phyloP scores from a whole-genome alignment of 352 stramenopile species.

The Pythium inflatum region DNA sequence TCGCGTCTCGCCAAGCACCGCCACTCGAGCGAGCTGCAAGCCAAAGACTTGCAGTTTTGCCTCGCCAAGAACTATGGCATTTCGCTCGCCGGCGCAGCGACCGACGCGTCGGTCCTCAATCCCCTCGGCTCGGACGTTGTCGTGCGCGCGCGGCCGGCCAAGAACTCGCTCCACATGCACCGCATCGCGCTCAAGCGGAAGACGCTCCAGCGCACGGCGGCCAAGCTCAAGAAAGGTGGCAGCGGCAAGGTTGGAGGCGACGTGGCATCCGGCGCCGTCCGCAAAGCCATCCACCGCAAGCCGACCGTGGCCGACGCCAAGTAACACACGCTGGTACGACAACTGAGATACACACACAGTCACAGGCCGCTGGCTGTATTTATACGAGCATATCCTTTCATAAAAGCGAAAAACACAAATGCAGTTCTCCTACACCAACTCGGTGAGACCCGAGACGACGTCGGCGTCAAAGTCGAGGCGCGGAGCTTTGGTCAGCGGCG shows the following conservation, averaged over 20 bases:
- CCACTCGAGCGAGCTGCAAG: conserved; percentile 69
- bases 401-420: no score
- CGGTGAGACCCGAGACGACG: conserved; percentile 57
- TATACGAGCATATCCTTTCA: no score
- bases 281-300: conserved; percentile 64
- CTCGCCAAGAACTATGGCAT: conserved; percentile 88
- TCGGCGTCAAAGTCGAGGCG: conserved; percentile 68
- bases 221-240: conserved; percentile 52
- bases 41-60: conserved; percentile 80
- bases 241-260: conserved; percentile 43
- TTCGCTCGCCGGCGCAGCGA: conserved; percentile 55
- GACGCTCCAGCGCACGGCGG: conserved; percentile 56
- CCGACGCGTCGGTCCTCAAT: conserved; percentile 32
- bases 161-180: conserved; percentile 86
- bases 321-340: not conserved
- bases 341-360: no score
- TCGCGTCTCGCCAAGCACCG: conserved; percentile 73
- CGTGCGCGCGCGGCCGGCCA: conserved; percentile 57
- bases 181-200: conserved; percentile 80
- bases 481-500: conserved; percentile 46
- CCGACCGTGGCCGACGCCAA: conserved; percentile 48
- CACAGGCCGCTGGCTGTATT: conserved; percentile 5
- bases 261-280: conserved; percentile 1
- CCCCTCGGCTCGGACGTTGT: conserved; percentile 62
- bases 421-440: conserved; percentile 73